These are phyloP conservation scores for Epichloe sylvatica DNA, from an alignment of 2,329 filamentous ascomycete genomes.

Conservation along the genomic window DNA sequence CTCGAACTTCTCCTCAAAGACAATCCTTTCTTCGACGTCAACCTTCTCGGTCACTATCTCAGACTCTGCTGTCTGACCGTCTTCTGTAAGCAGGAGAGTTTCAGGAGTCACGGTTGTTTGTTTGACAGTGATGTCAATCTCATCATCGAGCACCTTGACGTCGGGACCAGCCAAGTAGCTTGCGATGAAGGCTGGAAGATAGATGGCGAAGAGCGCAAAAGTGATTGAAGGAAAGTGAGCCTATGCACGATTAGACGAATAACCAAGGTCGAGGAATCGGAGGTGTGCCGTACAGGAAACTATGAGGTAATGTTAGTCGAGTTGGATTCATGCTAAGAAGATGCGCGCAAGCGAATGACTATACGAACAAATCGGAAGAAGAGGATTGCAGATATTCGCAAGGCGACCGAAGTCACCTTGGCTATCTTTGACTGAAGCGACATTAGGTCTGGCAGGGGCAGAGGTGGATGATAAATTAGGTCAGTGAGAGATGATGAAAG, in stretches of 20 bases:
- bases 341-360: neutral
- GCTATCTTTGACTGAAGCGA: slow-evolving; percentile 17
- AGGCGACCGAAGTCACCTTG: slow-evolving; percentile 22
- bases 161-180: slow-evolving; percentile 43
- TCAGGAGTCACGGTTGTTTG: slow-evolving; percentile 25
- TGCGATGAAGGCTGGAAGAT: slow-evolving; percentile 48
- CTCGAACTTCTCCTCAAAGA: slow-evolving; percentile 42
- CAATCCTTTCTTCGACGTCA: slow-evolving; percentile 48
- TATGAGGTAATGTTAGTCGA: slow-evolving; percentile 10
- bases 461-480: neutral
- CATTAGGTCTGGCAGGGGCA: slow-evolving; percentile 2
- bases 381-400: slow-evolving; percentile 23
- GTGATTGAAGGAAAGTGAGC: slow-evolving; percentile 36
- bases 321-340: neutral
- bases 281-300: slow-evolving; percentile 21
- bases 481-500: neutral
- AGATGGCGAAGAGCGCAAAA: slow-evolving; percentile 51
- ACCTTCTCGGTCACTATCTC: slow-evolving; percentile 35
- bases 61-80: slow-evolving; percentile 18
- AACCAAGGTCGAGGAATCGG: neutral
- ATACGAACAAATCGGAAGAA: slow-evolving; percentile 24
- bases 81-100: slow-evolving; percentile 17
- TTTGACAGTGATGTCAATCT: slow-evolving; percentile 41
- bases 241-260: slow-evolving; percentile 11
- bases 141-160: slow-evolving; percentile 45